Base-by-base conservation (phyloP, 345 rosid genomes). In the Atalantia buxifolia region DNA sequence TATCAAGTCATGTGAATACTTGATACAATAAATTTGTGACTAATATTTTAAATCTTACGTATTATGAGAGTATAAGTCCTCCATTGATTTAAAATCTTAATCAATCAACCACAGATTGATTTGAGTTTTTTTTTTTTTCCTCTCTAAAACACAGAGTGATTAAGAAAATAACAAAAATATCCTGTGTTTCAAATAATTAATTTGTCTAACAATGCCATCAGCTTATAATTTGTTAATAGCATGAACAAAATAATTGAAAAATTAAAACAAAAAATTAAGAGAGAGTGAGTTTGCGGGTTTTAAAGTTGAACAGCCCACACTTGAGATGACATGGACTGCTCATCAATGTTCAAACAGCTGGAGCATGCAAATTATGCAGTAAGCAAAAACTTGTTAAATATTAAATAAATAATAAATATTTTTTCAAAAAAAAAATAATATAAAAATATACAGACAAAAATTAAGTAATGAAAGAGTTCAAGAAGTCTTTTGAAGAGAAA, bases 271-370 rank as follows among this genome's bases (percentile, higher is more conserved):
- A 8, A 9, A 70, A 28, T 4, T 0, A 10, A 9, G 12, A 19
- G 16, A 53, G 14, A 30, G 4, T 9, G 8, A 22, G n/a, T 9
- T 63, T 53, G 62, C 66, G 69, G 79, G 70, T 28, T 53, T 72
- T 72, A 48, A 72, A 78, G 45, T 28, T 63, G 69, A 42, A 19
- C 69, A 42, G 60, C 69, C 13, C 55, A 16, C 9, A 57, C 4
- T 25, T n/a, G n/a, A n/a, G n/a, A n/a, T n/a, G n/a, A n/a, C n/a
- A n/a, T 16, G 79, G 86, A 77, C 80, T 40, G 63, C 59, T 70
- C 75, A 81, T 40, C 45, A 40, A 2, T 8, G 45, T 40, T 72
- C 78, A 69, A 70, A 33, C 76, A 30, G 30, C 24, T 33, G 24
- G 33, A 33, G 45, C 38, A 25, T 4, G 63, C 55, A 38, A 71